Evolutionary conservation across 163 green algal species (phyloP).

Genomic region (Prototheca wickerhamii): DNA sequence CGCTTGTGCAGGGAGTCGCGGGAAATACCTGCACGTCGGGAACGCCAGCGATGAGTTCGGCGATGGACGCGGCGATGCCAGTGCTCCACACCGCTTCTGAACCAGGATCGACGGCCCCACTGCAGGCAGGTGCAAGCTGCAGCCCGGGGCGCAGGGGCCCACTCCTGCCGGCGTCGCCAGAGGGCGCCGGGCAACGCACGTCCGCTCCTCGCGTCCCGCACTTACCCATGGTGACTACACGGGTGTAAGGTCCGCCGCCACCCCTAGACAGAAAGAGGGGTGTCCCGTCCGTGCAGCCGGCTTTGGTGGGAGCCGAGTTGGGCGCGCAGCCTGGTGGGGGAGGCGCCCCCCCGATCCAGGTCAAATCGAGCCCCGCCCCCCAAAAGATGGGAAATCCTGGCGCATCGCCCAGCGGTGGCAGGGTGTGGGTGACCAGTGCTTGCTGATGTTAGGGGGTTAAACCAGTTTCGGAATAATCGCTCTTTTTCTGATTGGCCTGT

Average conservation of each 20-base stretch:
- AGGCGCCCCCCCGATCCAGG: background rate
- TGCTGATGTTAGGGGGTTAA: too few relatives aligned
- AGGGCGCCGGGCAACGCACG: background rate
- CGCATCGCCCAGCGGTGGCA: too few relatives aligned
- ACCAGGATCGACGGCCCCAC: too few relatives aligned
- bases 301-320: background rate
- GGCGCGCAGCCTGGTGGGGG: background rate
- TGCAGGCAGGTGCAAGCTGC: too few relatives aligned
- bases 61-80: too few relatives aligned
- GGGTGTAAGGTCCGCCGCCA: background rate
- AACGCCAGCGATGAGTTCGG: background rate
- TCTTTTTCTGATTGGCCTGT: too few relatives aligned
- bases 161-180: too few relatives aligned
- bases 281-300: background rate
- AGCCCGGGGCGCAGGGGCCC: too few relatives aligned
- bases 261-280: slow-evolving; percentile 4
- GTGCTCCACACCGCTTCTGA: too few relatives aligned
- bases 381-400: too few relatives aligned
- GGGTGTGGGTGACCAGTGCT: too few relatives aligned
- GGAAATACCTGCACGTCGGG: slow-evolving; percentile 83
- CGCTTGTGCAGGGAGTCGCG: slow-evolving; percentile 97
- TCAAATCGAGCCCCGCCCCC: background rate
- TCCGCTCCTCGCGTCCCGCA: background rate
- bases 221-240: slow-evolving; percentile 8
- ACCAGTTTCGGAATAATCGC: too few relatives aligned